These are phyloP conservation scores for Penicillium sp. DNA, from an alignment of 2,329 filamentous ascomycete genomes.

Conservation along the genomic window DNA sequence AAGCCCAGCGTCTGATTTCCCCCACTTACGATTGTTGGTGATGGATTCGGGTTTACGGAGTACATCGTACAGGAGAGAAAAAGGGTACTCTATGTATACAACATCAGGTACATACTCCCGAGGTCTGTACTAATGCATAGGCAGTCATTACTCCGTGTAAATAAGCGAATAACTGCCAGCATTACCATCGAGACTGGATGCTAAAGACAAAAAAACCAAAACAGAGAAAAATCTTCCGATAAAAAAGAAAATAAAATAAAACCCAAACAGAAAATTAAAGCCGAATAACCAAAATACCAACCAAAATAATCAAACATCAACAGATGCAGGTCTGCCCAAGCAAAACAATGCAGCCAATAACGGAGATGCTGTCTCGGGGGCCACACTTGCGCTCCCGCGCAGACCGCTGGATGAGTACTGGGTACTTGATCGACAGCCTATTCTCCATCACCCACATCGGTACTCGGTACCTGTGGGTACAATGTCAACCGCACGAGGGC, in stretches of 20 bases:
- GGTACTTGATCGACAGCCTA: conserved; percentile 10
- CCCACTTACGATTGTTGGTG: background rate
- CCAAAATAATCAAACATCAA: conserved; percentile 6
- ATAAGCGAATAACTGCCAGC: background rate
- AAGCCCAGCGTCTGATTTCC: conserved; percentile 7
- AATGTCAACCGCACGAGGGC: conserved; percentile 8
- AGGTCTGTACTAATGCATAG: background rate
- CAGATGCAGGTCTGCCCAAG: conserved; percentile 32
- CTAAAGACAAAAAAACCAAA: background rate
- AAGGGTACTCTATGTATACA: background rate
- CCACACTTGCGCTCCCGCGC: conserved; percentile 10
- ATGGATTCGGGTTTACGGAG: background rate
- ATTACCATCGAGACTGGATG: background rate
- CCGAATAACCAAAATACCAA: background rate
- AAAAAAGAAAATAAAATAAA: background rate
- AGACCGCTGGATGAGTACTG: conserved; percentile 14
- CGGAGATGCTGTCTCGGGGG: background rate
- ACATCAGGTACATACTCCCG: background rate
- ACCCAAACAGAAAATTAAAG: background rate
- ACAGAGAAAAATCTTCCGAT: background rate
- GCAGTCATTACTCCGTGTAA: background rate
- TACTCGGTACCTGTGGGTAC: conserved; percentile 9
- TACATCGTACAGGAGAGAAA: background rate
- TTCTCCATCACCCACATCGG: conserved; percentile 1
- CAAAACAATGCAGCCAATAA: conserved; percentile 67